Percentiles rank a stretch among this genome's conserved stretches.
Evolutionary conservation across 2,329 filamentous ascomycete genomes (phyloP).

Genomic region (Ascocoryne sarcoides): DNA sequence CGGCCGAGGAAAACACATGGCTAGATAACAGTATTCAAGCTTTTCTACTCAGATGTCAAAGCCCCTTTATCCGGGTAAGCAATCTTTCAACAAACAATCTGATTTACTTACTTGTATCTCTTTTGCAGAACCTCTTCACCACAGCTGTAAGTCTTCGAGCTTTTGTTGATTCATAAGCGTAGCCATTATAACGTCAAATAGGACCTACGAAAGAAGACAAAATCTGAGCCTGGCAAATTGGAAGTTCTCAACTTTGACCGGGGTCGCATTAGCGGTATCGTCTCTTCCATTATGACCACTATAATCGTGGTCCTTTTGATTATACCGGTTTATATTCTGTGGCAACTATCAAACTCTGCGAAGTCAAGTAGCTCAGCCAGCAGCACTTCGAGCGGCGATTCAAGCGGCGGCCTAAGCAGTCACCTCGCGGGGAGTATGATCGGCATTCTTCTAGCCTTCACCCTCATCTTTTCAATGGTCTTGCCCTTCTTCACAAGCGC

Average conservation of each 20-base stretch:
- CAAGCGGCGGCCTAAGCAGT: too few relatives aligned
- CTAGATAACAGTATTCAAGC: constrained; percentile 30
- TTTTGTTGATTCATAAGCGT: not conserved
- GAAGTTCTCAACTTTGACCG: constrained; percentile 8
- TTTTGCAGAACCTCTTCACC: too few relatives aligned
- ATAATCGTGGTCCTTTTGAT: constrained; percentile 13
- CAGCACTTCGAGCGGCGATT: too few relatives aligned
- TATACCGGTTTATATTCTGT: constrained; percentile 14
- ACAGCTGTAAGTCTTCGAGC: too few relatives aligned
- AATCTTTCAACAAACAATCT: not conserved
- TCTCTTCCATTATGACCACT: constrained; percentile 5
- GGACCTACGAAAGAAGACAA: constrained; percentile 4
- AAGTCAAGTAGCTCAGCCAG: not conserved
- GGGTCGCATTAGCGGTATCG: constrained; percentile 7
- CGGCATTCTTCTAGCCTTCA: constrained; percentile 14
- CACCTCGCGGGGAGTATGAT: constrained; percentile 4
- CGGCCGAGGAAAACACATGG: constrained; percentile 32
- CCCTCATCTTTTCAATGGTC: constrained; percentile 11
- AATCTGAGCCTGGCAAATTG: constrained; percentile 1
- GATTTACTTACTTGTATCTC: too few relatives aligned
- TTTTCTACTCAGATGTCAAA: constrained; percentile 11
- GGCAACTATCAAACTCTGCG: constrained; percentile 2
- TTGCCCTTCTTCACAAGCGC: constrained; percentile 17
- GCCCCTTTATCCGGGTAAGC: constrained; percentile 10
- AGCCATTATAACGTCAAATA: constrained; percentile 1